Base-by-base conservation (phyloP, 192 early-diverging fungal species). In the Podochytrium sp. region DNA sequence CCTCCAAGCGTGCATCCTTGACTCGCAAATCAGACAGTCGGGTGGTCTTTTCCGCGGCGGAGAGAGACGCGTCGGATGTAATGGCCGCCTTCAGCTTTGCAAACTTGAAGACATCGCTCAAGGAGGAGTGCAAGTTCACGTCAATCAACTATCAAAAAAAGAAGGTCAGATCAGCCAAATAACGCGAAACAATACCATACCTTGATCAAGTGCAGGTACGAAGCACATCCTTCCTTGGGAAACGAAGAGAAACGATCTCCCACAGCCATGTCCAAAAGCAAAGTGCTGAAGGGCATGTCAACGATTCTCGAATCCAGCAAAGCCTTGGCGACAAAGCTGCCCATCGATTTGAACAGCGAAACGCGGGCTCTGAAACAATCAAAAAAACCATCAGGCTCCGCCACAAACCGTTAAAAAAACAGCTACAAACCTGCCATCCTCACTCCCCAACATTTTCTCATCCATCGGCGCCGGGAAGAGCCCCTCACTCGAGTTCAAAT, bases 311-410 rank as follows among this genome's bases (percentile, higher is more conserved):
- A 85, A 70, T 98, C 96, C 40, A 96, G 78, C 79, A 97, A 79
- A 1, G 92, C 91, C 78, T 95, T 95, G 30, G 93, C 94, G 23
- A 95, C 87, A 78, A 97, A 93, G 43, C 90, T 92, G 14, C 96
- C 96, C 1, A 95, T 68, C 0, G 87, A 81, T 56, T 82, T 83
- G 82, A 95, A 95, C 70, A 94, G 68, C 32, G 79, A 73, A 7
- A 91, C 50, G 41, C 81, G 82, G 65, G 85, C 82, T 41, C 85
- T 89, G 73, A 0, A 82, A n/a, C n/a, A n/a, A n/a, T n/a, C n/a
- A n/a, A n/a, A 75, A 20, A 35, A 10, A 65, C 25, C 37, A 40
- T 3, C 40, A 16, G 58, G 76, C 64, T 80, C 81, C 86, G 60
- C 84, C 57, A 81, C 86, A 16, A 29, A n/a, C 14, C 12, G 35